Evolutionary conservation across 2,329 filamentous ascomycete genomes (phyloP).

Genomic region (Chaetomium sp.): DNA sequence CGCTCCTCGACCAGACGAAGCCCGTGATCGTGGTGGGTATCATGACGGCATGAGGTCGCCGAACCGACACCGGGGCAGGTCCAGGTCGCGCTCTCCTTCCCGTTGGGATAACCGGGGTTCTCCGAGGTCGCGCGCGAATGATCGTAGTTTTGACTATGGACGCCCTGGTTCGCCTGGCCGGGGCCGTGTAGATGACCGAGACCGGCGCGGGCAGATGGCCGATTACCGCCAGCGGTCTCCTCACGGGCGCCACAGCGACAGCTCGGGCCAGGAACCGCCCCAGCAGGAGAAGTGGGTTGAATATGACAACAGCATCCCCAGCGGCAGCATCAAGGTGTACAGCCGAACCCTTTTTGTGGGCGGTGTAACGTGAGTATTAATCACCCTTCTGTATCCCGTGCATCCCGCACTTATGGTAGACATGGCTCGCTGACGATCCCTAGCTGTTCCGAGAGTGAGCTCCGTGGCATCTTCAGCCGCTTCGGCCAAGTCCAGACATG

Average conservation of each 20-base stretch:
- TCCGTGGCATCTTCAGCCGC: constrained; percentile 76
- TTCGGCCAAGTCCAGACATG: constrained; percentile 93
- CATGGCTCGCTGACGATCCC: constrained; percentile 7
- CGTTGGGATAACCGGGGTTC: constrained; percentile 69
- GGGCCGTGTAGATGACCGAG: constrained; percentile 54
- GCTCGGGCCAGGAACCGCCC: constrained; percentile 47
- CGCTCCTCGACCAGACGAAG: constrained; percentile 45
- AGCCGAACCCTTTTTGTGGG: constrained; percentile 96
- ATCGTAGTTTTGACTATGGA: constrained; percentile 73
- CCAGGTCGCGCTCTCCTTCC: constrained; percentile 78
- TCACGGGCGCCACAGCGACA: constrained; percentile 65
- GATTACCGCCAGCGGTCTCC: constrained; percentile 91
- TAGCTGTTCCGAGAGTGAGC: constrained; percentile 76
- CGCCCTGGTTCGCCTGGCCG: constrained; percentile 64
- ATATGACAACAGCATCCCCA: constrained; percentile 72
- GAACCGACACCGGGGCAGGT: constrained; percentile 61
- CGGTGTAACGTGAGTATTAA: constrained; percentile 77
- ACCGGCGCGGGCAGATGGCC: constrained; percentile 56
- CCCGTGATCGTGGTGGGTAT: constrained; percentile 59
- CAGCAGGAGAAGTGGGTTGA: constrained; percentile 70
- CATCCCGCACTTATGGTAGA: background rate
- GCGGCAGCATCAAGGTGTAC: constrained; percentile 84
- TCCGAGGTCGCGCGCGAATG: constrained; percentile 61
- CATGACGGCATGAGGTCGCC: constrained; percentile 66
- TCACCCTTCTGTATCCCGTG: background rate